Evolutionary conservation across 2,329 filamentous ascomycete species (phyloP).

Genomic region (Emmonsiellopsis sp.): DNA sequence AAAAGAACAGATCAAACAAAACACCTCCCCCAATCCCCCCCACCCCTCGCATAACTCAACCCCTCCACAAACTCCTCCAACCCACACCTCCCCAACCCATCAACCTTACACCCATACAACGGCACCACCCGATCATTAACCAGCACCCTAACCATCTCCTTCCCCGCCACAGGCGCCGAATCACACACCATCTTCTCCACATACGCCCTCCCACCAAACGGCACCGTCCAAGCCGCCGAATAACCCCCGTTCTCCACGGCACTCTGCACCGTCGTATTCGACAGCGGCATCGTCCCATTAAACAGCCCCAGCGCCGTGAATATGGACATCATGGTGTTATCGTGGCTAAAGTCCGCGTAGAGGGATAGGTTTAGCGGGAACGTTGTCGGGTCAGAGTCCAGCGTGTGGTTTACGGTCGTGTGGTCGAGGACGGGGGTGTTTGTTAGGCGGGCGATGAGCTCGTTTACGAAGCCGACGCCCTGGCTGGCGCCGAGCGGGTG

Average conservation of each 20-base stretch:
- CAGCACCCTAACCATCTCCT: slow-evolving; percentile 69
- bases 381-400: slow-evolving; percentile 57
- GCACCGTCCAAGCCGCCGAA: slow-evolving; percentile 68
- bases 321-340: slow-evolving; percentile 74
- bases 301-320: slow-evolving; percentile 72
- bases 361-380: slow-evolving; percentile 63
- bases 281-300: slow-evolving; percentile 51
- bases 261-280: slow-evolving; percentile 40
- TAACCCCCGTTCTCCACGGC: slow-evolving; percentile 55
- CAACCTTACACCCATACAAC: slow-evolving; percentile 60
- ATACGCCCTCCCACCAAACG: slow-evolving; percentile 73
- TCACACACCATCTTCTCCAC: slow-evolving; percentile 77
- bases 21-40: slow-evolving; percentile 67
- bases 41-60: slow-evolving; percentile 61
- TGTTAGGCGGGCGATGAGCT: slow-evolving; percentile 75
- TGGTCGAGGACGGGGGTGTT: slow-evolving; percentile 57
- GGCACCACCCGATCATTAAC: slow-evolving; percentile 77
- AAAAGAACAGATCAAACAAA: slow-evolving; percentile 17
- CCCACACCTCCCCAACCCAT: slow-evolving; percentile 61
- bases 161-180: slow-evolving; percentile 22
- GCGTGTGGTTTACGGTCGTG: slow-evolving; percentile 68
- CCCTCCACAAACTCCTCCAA: slow-evolving; percentile 64
- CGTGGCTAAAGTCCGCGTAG: slow-evolving; percentile 88
- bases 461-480: slow-evolving; percentile 80
- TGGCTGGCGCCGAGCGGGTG: slow-evolving; percentile 74